Percentiles rank a stretch among this genome's conserved stretches.
phyloP scores from a whole-genome alignment of 495 filamentous ascomycete genomes.

The Xylaria telfairii region DNA sequence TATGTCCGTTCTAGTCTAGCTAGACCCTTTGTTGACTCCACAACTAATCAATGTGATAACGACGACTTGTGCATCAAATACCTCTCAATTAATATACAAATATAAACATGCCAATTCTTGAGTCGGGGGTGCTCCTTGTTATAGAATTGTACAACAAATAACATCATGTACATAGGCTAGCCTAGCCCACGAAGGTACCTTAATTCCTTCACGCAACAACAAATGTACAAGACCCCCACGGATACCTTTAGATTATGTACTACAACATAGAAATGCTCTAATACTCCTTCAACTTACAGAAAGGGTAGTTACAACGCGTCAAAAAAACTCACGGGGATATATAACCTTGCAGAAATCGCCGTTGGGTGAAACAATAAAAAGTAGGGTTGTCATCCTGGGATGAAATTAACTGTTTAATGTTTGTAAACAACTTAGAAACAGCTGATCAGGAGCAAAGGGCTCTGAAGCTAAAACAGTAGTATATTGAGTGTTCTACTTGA shows the following conservation, averaged over 20 bases:
- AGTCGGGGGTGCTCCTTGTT: background rate
- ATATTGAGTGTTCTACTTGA: no score
- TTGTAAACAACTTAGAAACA: background rate
- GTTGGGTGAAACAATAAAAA: background rate
- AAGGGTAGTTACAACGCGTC: no score
- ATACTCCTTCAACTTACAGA: background rate
- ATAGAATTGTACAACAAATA: background rate
- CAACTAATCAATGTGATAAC: background rate
- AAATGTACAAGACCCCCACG: background rate
- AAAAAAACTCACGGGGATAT: no score
- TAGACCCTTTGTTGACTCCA: background rate
- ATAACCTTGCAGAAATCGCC: background rate
- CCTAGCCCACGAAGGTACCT: background rate
- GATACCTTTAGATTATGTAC: background rate
- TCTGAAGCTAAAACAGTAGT: background rate
- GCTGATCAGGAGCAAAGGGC: background rate
- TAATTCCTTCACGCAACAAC: background rate
- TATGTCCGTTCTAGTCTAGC: background rate
- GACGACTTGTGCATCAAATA: background rate
- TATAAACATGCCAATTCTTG: background rate
- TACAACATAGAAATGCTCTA: background rate
- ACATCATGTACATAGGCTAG: background rate
- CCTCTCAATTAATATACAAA: background rate
- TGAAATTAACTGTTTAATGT: background rate
- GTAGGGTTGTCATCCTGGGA: no score